Conservation (phyloP, 2,329 filamentous ascomycete genomes). For the Colletotrichum endophyticum region DNA sequence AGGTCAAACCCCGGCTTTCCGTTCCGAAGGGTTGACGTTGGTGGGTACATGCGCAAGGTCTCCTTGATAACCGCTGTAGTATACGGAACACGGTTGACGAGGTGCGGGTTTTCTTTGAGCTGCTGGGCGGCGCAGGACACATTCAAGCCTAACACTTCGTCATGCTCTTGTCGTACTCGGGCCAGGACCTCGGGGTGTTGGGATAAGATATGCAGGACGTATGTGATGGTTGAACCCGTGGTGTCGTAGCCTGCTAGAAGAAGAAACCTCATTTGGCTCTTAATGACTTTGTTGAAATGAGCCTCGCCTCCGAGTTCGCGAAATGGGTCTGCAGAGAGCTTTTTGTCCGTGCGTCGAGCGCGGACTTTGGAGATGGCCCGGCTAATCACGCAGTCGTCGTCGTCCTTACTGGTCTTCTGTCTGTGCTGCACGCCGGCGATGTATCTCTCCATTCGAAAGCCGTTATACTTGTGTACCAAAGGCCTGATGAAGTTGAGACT, state of each 20-base stretch:
- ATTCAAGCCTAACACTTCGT: conserved; percentile 49
- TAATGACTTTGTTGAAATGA: not conserved
- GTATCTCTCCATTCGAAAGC: not conserved
- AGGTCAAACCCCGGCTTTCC: not conserved
- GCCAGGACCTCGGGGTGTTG: conserved; percentile 25
- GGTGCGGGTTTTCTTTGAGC: conserved; percentile 45
- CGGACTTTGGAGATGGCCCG: not conserved
- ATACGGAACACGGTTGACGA: conserved; percentile 57
- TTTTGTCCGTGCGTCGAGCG: not conserved
- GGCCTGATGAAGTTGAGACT: not conserved
- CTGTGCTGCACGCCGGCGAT: not conserved
- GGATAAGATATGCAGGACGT: conserved; percentile 22
- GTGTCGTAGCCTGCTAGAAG: conserved; percentile 38
- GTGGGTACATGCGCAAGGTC: conserved; percentile 36
- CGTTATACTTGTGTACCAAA: not conserved
- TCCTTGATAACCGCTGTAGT: conserved; percentile 47
- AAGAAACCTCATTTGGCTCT: conserved; percentile 33
- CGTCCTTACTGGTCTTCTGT: not conserved
- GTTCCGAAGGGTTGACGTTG: conserved; percentile 33
- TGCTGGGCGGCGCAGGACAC: conserved; percentile 37
- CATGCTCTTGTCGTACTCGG: conserved; percentile 32
- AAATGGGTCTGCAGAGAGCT: not conserved
- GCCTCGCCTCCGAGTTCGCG: not conserved
- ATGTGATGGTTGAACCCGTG: conserved; percentile 31
- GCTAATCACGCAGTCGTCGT: not conserved